Evolutionary conservation across 331 rosid species (phyloP), one percentile per base, ranked within the genome.

Genomic region (Quercus phellos): DNA sequence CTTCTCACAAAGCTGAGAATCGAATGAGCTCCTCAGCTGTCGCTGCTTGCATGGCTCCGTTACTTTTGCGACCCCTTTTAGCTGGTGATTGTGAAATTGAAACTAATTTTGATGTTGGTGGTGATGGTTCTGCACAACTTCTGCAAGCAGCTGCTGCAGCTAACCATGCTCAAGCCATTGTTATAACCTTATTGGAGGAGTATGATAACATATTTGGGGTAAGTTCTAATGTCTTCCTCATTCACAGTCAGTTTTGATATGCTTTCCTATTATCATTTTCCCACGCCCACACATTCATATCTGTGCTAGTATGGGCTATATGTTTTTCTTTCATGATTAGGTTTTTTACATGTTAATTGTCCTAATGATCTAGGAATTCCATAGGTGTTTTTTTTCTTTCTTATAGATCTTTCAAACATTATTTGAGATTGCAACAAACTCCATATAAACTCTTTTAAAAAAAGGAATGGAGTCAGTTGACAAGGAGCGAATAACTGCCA

Each of bases 61-160:
- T 95, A 75, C 99, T 95, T 81, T 97, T 95, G 55, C 97, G 99
- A 64, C 97, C 99, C 5, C 99, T 95, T 75, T 84, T 95, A 66
- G 87, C 90, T 68, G 99, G 99, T 79, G 99, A 93, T 18, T 95
- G 99, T 84, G 98, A 95, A 73, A 85, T 95, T 35, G 99, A 91
- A 43, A 90, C 83, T 85, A 97, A 93, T 85, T 93, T 93, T 88
- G 91, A 90, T 80, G 88, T 93, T 68, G 98, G 96, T 12, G 98
- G 97, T 56, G 99, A 95, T 84, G 93, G 93, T 76, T 95, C 99
- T 34, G 19, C 84, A 77, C 99, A 95, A 80, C 97, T 95, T 80
- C 80, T 95, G 82, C 96, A 93, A 84, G 99, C 99, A 71, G 99
- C 99, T 84, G 98, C 99, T n/a, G 99, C 99, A 2, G 99, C 99